A percentile compares a stretch with the other conserved stretches of the same genome.
Evolutionary conservation across 2,329 filamentous ascomycete genomes (phyloP).

Genomic region (Aureobasidium pullulans): DNA sequence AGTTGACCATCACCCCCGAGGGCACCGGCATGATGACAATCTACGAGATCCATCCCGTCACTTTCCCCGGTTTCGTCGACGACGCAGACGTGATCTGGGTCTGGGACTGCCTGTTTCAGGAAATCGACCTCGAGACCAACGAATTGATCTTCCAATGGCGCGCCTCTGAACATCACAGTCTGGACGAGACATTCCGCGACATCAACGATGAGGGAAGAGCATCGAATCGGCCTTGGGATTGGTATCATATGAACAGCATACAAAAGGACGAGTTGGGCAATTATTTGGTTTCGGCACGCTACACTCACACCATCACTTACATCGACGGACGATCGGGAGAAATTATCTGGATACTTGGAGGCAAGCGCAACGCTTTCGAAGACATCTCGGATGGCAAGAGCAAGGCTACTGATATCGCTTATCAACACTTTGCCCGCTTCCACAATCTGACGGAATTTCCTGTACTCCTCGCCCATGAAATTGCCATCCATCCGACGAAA

Average conservation of each 20-base stretch:
- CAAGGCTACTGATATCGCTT: slow-evolving; percentile 31
- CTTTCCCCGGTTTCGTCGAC: slow-evolving; percentile 18
- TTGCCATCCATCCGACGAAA: slow-evolving; percentile 16
- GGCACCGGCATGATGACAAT: slow-evolving; percentile 37
- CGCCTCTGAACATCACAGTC: slow-evolving; percentile 28
- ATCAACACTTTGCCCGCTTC: slow-evolving; percentile 45
- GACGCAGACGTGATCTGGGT: neutral
- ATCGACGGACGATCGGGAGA: slow-evolving; percentile 42
- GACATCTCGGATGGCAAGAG: neutral
- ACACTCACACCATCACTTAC: slow-evolving; percentile 41
- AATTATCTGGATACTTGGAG: slow-evolving; percentile 45
- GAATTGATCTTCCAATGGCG: slow-evolving; percentile 35
- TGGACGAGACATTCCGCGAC: neutral
- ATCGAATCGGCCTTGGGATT: slow-evolving; percentile 35
- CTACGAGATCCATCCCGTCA: slow-evolving; percentile 32
- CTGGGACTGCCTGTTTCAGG: slow-evolving; percentile 38
- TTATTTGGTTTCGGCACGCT: slow-evolving; percentile 47
- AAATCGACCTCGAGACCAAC: slow-evolving; percentile 33
- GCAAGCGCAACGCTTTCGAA: slow-evolving; percentile 23
- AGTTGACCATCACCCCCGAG: slow-evolving; percentile 36
- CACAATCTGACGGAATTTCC: slow-evolving; percentile 37
- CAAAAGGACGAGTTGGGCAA: slow-evolving; percentile 45
- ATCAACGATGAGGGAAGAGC: slow-evolving; percentile 35
- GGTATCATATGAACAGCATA: slow-evolving; percentile 50
- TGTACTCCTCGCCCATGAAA: neutral